Conservation (phyloP, 2,329 filamentous ascomycete genomes). For the Scedosporium minutisporum region DNA sequence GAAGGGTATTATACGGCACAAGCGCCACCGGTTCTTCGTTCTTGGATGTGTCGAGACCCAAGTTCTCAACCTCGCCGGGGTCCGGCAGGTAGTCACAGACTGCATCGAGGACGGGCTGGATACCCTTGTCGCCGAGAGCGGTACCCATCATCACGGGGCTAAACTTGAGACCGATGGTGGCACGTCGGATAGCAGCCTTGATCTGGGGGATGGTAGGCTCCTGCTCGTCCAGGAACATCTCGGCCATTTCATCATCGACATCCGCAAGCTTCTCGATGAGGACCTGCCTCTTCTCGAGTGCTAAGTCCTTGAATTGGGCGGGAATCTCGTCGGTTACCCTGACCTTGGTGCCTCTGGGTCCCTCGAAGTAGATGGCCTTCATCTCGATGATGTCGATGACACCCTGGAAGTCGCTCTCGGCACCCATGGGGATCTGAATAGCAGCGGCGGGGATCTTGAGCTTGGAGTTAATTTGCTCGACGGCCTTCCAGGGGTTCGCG, state of each 20-base stretch:
- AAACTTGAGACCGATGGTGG: conserved; percentile 85
- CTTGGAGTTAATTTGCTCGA: conserved; percentile 96
- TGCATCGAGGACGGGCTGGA: conserved; percentile 94
- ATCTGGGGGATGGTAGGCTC: conserved; percentile 74
- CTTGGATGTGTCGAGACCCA: conserved; percentile 74
- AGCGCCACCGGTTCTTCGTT: conserved; percentile 75
- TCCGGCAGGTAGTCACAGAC: conserved; percentile 95
- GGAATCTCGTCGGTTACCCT: conserved; percentile 73
- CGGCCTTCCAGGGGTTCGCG: conserved; percentile 92
- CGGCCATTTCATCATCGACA: conserved; percentile 95
- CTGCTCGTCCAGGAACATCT: conserved; percentile 82
- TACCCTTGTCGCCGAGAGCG: conserved; percentile 84
- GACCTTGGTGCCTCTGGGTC: conserved; percentile 68
- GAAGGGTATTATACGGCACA: conserved; percentile 84
- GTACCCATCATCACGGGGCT: conserved; percentile 94
- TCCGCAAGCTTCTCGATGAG: conserved; percentile 93
- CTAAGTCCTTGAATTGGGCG: conserved; percentile 64
- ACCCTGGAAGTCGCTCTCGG: conserved; percentile 83
- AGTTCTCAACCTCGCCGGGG: conserved; percentile 78
- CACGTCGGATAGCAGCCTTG: conserved; percentile 81
- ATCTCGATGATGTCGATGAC: conserved; percentile 88
- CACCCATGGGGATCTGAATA: conserved; percentile 87
- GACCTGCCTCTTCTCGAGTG: conserved; percentile 70
- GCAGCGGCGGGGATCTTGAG: conserved; percentile 88
- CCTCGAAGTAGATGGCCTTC: conserved; percentile 90